Conservation (phyloP, 164 flowering plant species). For the Stephania japonica region DNA sequence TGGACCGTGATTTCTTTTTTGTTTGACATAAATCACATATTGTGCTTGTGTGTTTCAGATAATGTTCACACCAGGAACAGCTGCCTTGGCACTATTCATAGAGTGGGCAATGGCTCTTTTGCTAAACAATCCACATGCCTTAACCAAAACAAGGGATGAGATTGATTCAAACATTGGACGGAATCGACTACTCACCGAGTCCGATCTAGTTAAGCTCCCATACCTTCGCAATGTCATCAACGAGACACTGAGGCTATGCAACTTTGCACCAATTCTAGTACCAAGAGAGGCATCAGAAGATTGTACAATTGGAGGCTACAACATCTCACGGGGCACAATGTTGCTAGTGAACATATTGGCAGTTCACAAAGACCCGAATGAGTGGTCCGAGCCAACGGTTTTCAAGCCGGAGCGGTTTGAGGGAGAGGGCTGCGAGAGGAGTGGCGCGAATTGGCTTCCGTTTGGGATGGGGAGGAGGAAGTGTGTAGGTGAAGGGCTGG, state of each 20-base stretch:
- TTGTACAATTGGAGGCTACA: conserved; percentile 5
- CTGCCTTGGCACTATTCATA: background rate
- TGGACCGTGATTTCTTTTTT: too few relatives aligned
- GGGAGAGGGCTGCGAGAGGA: background rate
- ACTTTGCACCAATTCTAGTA: background rate
- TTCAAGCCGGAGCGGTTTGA: conserved; percentile 11
- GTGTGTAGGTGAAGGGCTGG: conserved; percentile 5
- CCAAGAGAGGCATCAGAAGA: conserved; percentile 11
- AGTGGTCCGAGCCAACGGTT: conserved; percentile 1
- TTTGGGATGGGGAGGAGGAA: conserved; percentile 6
- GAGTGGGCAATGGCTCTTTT: conserved; percentile 9
- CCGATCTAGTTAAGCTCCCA: conserved; percentile 1
- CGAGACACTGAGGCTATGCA: conserved; percentile 5
- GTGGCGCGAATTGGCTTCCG: background rate
- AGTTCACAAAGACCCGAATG: conserved; percentile 7
- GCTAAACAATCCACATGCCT: background rate
- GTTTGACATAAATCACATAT: too few relatives aligned
- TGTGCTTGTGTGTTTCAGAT: background rate
- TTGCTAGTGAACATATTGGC: conserved; percentile 12
- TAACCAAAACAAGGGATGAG: background rate
- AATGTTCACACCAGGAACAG: background rate
- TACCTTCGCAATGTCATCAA: conserved; percentile 6
- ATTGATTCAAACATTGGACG: background rate
- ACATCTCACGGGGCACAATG: conserved; percentile 13
- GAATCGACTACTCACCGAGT: background rate